These are phyloP conservation scores for Trichaptum fuscoviolaceum DNA, from an alignment of 768 basidiomycete genomes.

Conservation along the genomic window DNA sequence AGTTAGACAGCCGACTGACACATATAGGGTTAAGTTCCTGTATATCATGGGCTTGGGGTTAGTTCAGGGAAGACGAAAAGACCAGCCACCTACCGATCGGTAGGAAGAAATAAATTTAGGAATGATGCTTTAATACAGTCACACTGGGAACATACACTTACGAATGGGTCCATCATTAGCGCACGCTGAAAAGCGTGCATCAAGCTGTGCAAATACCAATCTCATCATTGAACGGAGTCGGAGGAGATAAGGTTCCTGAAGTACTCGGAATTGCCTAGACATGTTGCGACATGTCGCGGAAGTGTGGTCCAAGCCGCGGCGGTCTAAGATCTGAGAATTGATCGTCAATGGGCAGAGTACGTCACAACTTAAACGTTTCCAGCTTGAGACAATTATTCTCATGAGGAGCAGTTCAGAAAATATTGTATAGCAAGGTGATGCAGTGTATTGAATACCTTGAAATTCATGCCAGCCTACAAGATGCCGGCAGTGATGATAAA, in stretches of 20 bases:
- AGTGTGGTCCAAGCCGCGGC: background rate
- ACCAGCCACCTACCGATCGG: background rate
- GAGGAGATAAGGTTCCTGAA: background rate
- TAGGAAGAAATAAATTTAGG: background rate
- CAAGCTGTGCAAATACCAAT: background rate
- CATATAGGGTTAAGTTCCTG: background rate
- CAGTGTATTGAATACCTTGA: background rate
- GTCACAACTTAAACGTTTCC: background rate
- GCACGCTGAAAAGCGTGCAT: background rate
- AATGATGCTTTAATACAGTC: background rate
- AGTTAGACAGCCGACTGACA: background rate
- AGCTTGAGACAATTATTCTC: background rate
- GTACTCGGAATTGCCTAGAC: too few relatives aligned
- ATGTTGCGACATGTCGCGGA: background rate
- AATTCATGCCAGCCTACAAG: background rate
- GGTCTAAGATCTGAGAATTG: background rate
- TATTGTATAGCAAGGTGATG: background rate
- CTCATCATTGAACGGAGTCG: background rate
- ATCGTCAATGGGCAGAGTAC: background rate
- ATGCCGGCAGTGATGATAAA: background rate
- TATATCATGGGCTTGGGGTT: background rate
- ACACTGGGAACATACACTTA: background rate
- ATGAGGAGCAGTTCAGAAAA: background rate
- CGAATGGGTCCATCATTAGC: background rate
- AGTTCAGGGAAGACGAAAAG: background rate